A percentile compares a stretch with the other conserved stretches of the same genome.
Conservation (phyloP, 2,329 filamentous ascomycete species). For the Lasiodiplodia sp. region DNA sequence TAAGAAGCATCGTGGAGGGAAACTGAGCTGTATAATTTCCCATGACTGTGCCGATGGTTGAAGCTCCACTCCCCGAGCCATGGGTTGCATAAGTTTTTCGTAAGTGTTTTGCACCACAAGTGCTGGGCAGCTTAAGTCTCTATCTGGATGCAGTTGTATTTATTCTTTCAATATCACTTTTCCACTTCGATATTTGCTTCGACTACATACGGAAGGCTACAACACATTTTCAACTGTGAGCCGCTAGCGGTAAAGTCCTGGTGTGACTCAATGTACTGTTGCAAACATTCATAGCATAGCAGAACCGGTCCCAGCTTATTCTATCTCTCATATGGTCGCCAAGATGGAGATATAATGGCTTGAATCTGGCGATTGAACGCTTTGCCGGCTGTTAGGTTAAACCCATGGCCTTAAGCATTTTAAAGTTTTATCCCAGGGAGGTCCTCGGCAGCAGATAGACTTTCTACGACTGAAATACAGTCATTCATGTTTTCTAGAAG, state of each 20-base stretch:
- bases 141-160: background rate
- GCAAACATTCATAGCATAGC: background rate
- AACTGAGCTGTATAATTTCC: background rate
- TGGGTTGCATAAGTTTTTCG: background rate
- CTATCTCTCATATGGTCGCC: background rate
- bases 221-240: background rate
- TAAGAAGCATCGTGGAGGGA: background rate
- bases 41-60: background rate
- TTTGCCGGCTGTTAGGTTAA: background rate
- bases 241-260: background rate
- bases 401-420: background rate
- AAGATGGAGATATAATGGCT: background rate
- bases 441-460: background rate
- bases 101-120: background rate
- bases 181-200: background rate
- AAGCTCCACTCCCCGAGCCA: background rate
- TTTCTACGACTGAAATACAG: background rate
- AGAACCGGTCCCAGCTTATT: background rate
- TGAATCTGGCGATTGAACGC: background rate
- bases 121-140: background rate
- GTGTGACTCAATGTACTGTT: background rate
- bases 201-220: background rate
- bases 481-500: background rate
- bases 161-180: background rate
- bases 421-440: background rate